Percentiles rank a stretch among this genome's conserved stretches.
Evolutionary conservation across 805 yeast species (phyloP).

Genomic region (Phaffomyces opuntiae): DNA sequence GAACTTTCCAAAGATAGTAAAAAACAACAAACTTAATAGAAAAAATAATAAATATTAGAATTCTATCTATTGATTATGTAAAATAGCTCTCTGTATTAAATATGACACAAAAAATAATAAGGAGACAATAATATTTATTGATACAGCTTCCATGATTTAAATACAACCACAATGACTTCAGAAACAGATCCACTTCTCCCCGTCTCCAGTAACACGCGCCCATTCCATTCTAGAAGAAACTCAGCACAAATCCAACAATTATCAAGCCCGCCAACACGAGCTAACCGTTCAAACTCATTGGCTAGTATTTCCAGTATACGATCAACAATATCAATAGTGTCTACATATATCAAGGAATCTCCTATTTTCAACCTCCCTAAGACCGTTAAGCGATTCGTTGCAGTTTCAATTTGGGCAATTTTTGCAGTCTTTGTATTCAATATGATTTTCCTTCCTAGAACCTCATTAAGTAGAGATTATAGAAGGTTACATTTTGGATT

Average conservation of each 20-base stretch:
- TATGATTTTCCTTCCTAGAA: constrained; percentile 72
- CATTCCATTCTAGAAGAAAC: neutral
- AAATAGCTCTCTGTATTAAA: neutral
- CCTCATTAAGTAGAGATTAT: constrained; percentile 76
- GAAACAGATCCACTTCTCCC: neutral
- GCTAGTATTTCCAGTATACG: constrained; percentile 9
- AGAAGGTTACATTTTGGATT: constrained; percentile 63
- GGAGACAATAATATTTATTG: too few relatives aligned
- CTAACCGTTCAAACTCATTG: constrained; percentile 4
- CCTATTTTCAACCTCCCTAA: constrained; percentile 17
- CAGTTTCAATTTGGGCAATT: constrained; percentile 19
- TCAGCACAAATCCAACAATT: neutral
- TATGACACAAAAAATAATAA: neutral
- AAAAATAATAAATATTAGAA: neutral
- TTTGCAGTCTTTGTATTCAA: constrained; percentile 36
- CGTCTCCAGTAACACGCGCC: neutral
- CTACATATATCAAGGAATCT: constrained; percentile 14
- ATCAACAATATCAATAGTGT: constrained; percentile 12
- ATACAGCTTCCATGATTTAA: too few relatives aligned
- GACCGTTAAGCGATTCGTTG: constrained; percentile 15
- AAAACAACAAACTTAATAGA: constrained; percentile 4
- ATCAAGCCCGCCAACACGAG: neutral
- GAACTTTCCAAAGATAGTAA: constrained; percentile 13
- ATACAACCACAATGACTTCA: neutral
- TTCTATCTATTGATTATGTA: neutral